Conservation (phyloP, 192 early-diverging fungal species). For the Entomortierella lignicola region DNA sequence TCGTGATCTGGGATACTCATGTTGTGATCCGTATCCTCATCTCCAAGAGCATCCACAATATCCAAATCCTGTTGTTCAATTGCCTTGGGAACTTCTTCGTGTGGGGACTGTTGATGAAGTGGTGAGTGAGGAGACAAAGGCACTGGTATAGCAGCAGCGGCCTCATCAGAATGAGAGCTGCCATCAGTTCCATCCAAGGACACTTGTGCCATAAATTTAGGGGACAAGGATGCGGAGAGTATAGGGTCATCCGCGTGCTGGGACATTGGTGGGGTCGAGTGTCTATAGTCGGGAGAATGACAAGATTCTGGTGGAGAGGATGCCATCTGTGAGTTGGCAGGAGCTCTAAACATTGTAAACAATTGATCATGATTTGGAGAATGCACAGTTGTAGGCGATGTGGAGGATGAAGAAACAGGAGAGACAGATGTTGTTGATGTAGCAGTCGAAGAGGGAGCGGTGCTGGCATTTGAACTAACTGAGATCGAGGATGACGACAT, state of each 20-base stretch:
- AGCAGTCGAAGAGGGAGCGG: constrained; percentile 22
- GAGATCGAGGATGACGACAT: constrained; percentile 9
- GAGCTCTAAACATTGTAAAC: constrained; percentile 34
- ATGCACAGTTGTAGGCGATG: constrained; percentile 30
- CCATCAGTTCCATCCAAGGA: constrained; percentile 10
- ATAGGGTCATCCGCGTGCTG: constrained; percentile 12
- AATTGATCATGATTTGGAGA: constrained; percentile 29
- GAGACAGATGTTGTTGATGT: constrained; percentile 35
- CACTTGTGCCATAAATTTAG: constrained; percentile 33
- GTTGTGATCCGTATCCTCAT: constrained; percentile 14
- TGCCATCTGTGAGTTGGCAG: constrained; percentile 15
- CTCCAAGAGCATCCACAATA: constrained; percentile 4
- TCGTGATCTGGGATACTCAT: constrained; percentile 42
- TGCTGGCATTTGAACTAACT: constrained; percentile 18
- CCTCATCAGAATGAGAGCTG: neutral
- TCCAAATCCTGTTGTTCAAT: constrained; percentile 2
- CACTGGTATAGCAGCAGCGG: neutral
- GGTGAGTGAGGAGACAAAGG: constrained; percentile 14
- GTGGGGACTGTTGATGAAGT: neutral
- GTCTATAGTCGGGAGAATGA: constrained; percentile 26
- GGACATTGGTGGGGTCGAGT: constrained; percentile 25
- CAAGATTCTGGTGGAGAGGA: constrained; percentile 40
- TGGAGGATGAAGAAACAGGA: constrained; percentile 32
- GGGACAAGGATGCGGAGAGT: constrained; percentile 16
- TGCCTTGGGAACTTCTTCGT: neutral